Evolutionary conservation across 352 stramenopile species (phyloP).

Genomic region (Phytophthora meadii): DNA sequence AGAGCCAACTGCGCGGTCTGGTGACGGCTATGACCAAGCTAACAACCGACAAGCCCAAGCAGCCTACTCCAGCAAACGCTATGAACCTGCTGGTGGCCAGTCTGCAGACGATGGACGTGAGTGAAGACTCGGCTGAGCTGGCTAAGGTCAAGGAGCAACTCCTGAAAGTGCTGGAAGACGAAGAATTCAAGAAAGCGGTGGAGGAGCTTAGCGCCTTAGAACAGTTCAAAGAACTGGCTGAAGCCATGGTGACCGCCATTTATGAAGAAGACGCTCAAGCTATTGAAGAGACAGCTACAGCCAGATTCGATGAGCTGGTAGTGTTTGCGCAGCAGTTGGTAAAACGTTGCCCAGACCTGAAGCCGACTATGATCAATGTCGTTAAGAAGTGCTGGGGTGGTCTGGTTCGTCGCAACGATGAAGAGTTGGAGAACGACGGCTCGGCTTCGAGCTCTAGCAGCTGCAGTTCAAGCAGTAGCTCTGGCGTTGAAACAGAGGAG

Average conservation of each 20-base stretch:
- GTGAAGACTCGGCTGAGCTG: slow-evolving; percentile 46
- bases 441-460: slow-evolving; percentile 39
- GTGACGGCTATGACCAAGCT: slow-evolving; percentile 66
- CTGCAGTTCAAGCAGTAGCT: slow-evolving; percentile 4
- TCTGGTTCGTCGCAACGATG: slow-evolving; percentile 46
- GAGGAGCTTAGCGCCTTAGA: slow-evolving; percentile 42
- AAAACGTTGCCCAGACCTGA: slow-evolving; percentile 48
- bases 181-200: slow-evolving; percentile 38
- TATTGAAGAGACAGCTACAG: slow-evolving; percentile 43
- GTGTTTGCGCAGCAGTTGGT: slow-evolving; percentile 52
- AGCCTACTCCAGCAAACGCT: slow-evolving; percentile 45
- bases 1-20: slow-evolving; percentile 52
- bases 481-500: slow-evolving; percentile 24
- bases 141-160: slow-evolving; percentile 54
- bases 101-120: slow-evolving; percentile 56
- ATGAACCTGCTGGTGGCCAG: slow-evolving; percentile 48
- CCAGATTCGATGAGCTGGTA: slow-evolving; percentile 45
- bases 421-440: slow-evolving; percentile 30
- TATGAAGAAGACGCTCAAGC: slow-evolving; percentile 38
- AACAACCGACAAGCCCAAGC: slow-evolving; percentile 45
- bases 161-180: slow-evolving; percentile 45
- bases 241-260: slow-evolving; percentile 39
- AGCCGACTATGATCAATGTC: slow-evolving; percentile 48
- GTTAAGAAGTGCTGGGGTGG: slow-evolving; percentile 48
- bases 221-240: slow-evolving; percentile 47